These are phyloP conservation scores for Rhodosporidiobolus odoratus DNA, from an alignment of 768 basidiomycete genomes.

Conservation along the genomic window DNA sequence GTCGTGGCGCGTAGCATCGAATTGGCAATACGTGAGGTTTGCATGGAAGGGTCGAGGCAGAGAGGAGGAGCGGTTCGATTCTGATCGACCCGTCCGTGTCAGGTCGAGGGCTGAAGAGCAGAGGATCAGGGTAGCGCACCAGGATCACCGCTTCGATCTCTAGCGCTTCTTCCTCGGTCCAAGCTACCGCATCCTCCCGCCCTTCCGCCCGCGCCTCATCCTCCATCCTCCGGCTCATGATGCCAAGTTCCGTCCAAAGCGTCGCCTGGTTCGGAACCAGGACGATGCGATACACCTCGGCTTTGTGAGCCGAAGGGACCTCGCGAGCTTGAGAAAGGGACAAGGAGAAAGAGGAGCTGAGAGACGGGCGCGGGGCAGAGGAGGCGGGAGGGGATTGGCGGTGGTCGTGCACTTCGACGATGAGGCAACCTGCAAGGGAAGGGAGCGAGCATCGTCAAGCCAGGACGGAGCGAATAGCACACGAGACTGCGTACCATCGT, in stretches of 20 bases:
- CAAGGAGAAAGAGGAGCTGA: constrained; percentile 16
- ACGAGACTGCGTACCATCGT: constrained; percentile 29
- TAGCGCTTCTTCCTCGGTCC: constrained; percentile 47
- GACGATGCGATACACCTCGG: constrained; percentile 42
- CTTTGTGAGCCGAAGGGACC: constrained; percentile 10
- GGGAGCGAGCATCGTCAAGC: constrained; percentile 11
- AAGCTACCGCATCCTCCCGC: constrained; percentile 35
- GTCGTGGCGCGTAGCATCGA: constrained; percentile 47
- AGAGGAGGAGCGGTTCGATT: constrained; percentile 31
- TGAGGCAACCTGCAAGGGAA: constrained; percentile 45
- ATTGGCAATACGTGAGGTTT: constrained; percentile 44
- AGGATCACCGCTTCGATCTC: constrained; percentile 49
- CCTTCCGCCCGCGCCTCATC: constrained; percentile 24
- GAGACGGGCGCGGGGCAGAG: not conserved
- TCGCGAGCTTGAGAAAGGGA: constrained; percentile 24
- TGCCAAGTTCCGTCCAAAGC: constrained; percentile 43
- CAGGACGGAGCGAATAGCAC: constrained; percentile 19
- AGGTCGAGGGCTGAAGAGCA: no score
- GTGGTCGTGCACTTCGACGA: constrained; percentile 51
- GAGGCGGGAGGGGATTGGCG: constrained; percentile 31
- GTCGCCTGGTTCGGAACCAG: constrained; percentile 45
- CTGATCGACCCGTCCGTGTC: no score
- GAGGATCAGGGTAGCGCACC: constrained; percentile 39
- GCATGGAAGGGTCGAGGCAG: constrained; percentile 36
- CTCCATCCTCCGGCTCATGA: constrained; percentile 28